Evolutionary conservation across 2,329 filamentous ascomycete species (phyloP).

Genomic region (Ilyonectria robusta): DNA sequence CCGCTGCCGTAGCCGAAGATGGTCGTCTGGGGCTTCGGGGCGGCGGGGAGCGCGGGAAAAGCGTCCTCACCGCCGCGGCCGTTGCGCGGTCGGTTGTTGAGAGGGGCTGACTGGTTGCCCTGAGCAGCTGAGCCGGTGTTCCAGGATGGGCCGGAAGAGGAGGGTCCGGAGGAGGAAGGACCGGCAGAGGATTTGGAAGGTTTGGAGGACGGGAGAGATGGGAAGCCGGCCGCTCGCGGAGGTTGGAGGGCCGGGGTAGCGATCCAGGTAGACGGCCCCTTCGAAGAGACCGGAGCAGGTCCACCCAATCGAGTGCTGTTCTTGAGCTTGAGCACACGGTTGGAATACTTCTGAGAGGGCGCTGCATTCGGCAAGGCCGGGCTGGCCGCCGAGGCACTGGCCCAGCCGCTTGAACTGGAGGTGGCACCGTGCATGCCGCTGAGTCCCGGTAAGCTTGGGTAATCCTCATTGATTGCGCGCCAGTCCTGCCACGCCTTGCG

Average conservation of each 20-base stretch:
- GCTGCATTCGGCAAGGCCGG: conserved; percentile 59
- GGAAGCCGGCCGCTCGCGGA: conserved; percentile 58
- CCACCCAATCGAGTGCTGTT: conserved; percentile 66
- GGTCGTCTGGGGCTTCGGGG: conserved; percentile 76
- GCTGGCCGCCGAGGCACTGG: conserved; percentile 70
- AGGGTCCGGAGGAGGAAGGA: conserved; percentile 35
- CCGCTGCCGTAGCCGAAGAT: conserved; percentile 74
- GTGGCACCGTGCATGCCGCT: conserved; percentile 76
- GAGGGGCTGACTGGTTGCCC: conserved; percentile 48
- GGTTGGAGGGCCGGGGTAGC: conserved; percentile 35
- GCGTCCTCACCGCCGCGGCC: conserved; percentile 66
- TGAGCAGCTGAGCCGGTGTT: conserved; percentile 42
- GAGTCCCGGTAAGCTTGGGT: conserved; percentile 86
- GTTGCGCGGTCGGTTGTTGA: conserved; percentile 36
- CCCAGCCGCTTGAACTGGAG: conserved; percentile 72
- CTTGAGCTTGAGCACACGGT: conserved; percentile 71
- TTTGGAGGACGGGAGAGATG: conserved; percentile 54
- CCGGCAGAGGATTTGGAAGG: conserved; percentile 34
- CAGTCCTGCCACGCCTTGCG: conserved; percentile 94
- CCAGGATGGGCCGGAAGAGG: conserved; percentile 52
- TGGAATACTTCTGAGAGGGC: conserved; percentile 65
- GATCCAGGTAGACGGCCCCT: conserved; percentile 41
- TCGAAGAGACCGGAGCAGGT: conserved; percentile 47
- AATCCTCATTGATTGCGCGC: conserved; percentile 96
- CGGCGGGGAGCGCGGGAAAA: conserved; percentile 87